Conservation (phyloP, 768 basidiomycete genomes). For the Pseudohyphozyma bogoriensis region DNA sequence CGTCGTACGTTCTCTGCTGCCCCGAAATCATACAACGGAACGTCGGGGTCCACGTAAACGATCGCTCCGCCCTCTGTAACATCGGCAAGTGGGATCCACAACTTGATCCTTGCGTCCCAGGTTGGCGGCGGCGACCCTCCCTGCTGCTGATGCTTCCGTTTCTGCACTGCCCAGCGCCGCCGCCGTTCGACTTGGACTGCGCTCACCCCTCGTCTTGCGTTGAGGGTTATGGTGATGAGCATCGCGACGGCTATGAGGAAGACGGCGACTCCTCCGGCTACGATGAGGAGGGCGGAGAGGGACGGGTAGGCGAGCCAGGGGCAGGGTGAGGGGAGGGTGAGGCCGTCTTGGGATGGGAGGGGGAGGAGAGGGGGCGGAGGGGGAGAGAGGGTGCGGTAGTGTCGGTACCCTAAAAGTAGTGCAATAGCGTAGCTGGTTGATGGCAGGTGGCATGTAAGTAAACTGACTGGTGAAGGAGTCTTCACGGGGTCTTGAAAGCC, state of each 20-base stretch:
- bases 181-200: constrained; percentile 20
- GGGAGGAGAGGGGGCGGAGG: constrained; percentile 1
- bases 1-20: constrained; percentile 10
- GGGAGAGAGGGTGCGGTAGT: not conserved
- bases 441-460: too few species aligned
- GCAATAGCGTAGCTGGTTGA: constrained; percentile 15
- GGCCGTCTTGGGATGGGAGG: not conserved
- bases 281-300: constrained; percentile 2
- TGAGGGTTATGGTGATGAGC: constrained; percentile 7
- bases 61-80: not conserved
- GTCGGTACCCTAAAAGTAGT: constrained; percentile 3
- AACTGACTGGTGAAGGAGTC: not conserved
- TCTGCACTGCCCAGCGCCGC: not conserved
- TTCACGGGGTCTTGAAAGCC: not conserved
- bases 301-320: not conserved
- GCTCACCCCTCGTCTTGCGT: constrained; percentile 1
- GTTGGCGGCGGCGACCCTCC: not conserved
- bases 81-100: constrained; percentile 1
- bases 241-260: constrained; percentile 7
- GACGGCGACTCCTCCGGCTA: constrained; percentile 13
- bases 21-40: constrained; percentile 18
- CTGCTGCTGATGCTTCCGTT: not conserved
- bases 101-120: constrained; percentile 2
- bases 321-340: not conserved
- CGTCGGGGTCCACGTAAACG: constrained; percentile 8